Base-by-base conservation (phyloP, 164 flowering plant species). In the Chloranthus sessilifolius region DNA sequence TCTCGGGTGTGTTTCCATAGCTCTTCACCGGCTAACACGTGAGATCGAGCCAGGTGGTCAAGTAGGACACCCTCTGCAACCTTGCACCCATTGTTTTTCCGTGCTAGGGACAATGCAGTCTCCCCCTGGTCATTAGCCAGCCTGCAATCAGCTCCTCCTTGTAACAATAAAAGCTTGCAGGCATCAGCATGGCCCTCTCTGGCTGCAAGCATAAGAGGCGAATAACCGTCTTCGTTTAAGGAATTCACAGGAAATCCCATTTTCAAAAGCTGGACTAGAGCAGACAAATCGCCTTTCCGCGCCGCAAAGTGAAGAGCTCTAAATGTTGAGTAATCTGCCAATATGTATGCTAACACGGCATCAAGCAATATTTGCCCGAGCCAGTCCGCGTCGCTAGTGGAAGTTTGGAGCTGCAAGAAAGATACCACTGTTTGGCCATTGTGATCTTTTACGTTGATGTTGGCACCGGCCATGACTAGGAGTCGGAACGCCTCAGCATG, bases 141-240 rank as follows among this genome's bases (percentile, higher is more conserved):
- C 2, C 66, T 59, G 22, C 74, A 70, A 7, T 46, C n/a, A n/a
- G 84, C 82, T 1, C 86, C 88, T 2, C 26, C 36, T 12, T 69
- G 67, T 31, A 82, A 33, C 23, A 48, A 67, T 59, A 82, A 48
- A 16, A 74, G 70, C 50, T 64, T 47, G 49, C 88, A 85, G 29
- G 74, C 64, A 19, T 59, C 20, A 5, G 61, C 75, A 63, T 78
- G 74, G 45, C 77, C 82, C 61, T 78, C 86, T 46, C 62, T 79
- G 4, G 94, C 94, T 15, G 88, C 88, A 36, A 74, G 30, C 94
- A 85, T 85, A 10, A 85, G 79, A 19, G 94, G 82, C 7, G 88
- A 77, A 69, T 75, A 74, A 10, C 76, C 83, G 35, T 81, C 79
- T 15, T 74, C 76, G 24, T 81, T 79, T 1, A 67, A 56, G 24